Base-by-base conservation (phyloP, 2,329 filamentous ascomycete species). In the Colletotrichum orchidophilum region DNA sequence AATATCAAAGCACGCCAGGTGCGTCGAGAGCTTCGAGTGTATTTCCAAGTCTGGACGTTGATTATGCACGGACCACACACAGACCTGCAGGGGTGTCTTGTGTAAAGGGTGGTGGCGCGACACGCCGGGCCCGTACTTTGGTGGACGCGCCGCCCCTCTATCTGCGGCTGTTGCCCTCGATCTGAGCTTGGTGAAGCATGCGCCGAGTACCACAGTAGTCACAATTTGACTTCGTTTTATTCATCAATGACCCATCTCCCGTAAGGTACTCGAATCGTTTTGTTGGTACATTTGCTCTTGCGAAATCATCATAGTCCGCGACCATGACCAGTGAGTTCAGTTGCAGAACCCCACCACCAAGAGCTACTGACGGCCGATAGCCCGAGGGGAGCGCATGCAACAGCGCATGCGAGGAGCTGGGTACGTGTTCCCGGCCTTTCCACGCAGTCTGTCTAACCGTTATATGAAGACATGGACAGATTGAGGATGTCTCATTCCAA, bases 321-420 rank as follows among this genome's bases (percentile, higher is more conserved):
- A 74, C 33, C 70, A 83, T 83, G 81, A 80, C 81, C 49, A 80
- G 81, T 76, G 76, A 77, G 78, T 52, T 9, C 24, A 39, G 54
- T 35, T 12, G 12, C n/a, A 63, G 24, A 46, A 27, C 64, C 64
- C 53, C 64, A 35, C 64, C 33, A 54, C 49, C 8, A 15, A 63
- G n/a, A 55, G 63, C n/a, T 53, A 63, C 64, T 70, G 57, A 73
- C 49, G 3, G 63, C 9, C 27, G 27, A 42, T 68, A 88, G 86
- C 84, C 77, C 88, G 90, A 75, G 87, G 89, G 75, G 88, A 90
- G 78, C 88, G 89, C 76, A 86, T 91, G 82, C 88, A 89, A 73
- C 86, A 90, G 81, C 89, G 90, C 77, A 87, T 92, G 78, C 89
- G 90, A 73, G 90, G 90, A 72, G 89, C 90, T 52, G 88, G 89